Evolutionary conservation across 2,329 filamentous ascomycete species (phyloP).

Genomic region (Lasiodiplodia theobromae): DNA sequence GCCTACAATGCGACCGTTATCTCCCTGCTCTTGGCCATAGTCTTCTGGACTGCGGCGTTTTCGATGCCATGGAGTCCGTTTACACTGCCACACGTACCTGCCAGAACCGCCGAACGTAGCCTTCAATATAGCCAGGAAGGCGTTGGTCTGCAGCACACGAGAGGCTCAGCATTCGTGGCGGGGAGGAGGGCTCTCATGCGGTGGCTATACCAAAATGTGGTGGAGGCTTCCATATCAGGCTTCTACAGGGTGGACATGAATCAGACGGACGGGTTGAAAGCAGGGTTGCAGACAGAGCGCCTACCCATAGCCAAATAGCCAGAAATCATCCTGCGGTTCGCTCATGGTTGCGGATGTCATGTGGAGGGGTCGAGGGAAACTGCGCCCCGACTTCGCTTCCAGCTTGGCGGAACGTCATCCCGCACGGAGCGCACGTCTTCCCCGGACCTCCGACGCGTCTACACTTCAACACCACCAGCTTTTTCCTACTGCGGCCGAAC

Average conservation of each 20-base stretch:
- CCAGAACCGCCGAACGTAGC: slow-evolving; percentile 97
- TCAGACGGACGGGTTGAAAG: neutral
- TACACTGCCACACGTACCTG: slow-evolving; percentile 70
- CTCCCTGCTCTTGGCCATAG: neutral
- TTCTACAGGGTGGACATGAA: slow-evolving; percentile 60
- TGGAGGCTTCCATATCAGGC: slow-evolving; percentile 97
- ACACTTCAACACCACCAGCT: slow-evolving; percentile 15
- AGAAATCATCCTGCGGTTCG: slow-evolving; percentile 70
- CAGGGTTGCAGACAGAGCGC: slow-evolving; percentile 35
- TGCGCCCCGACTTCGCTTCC: neutral
- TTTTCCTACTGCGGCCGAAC: neutral
- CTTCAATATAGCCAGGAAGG: slow-evolving; percentile 87
- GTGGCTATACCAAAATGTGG: slow-evolving; percentile 80
- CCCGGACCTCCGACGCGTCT: neutral
- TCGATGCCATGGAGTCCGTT: slow-evolving; percentile 40
- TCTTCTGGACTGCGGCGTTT: slow-evolving; percentile 3
- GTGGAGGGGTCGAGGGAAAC: neutral
- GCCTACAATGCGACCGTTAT: slow-evolving; percentile 36
- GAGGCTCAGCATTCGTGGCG: neutral
- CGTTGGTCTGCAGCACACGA: slow-evolving; percentile 69
- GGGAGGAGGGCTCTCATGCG: neutral
- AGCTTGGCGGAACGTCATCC: slow-evolving; percentile 25
- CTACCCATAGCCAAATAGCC: slow-evolving; percentile 97
- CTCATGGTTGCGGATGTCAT: slow-evolving; percentile 2
- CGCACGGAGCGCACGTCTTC: slow-evolving; percentile 21